Conservation (phyloP, 345 rosid genomes). For the Gossypium ekmanianum region DNA sequence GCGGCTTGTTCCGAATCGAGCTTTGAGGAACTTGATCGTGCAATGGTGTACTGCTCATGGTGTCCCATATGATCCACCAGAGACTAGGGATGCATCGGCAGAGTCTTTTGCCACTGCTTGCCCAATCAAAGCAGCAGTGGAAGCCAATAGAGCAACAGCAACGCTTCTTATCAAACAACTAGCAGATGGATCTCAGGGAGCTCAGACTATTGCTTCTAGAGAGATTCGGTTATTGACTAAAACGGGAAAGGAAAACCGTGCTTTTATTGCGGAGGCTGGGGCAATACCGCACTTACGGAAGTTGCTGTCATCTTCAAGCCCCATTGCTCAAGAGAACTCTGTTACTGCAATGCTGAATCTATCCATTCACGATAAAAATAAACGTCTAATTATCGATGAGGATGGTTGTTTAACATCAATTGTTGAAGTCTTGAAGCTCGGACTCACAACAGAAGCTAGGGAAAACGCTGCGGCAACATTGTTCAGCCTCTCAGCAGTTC, state of each 20-base stretch:
- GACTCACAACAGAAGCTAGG: constrained; percentile 80
- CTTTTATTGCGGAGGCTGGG: constrained; percentile 82
- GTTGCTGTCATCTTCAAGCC: constrained; percentile 51
- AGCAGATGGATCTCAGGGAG: constrained; percentile 58
- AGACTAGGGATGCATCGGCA: constrained; percentile 39
- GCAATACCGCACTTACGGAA: constrained; percentile 72
- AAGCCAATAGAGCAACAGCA: constrained; percentile 79
- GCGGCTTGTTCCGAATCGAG: constrained; percentile 73
- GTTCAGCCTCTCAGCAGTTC: constrained; percentile 89
- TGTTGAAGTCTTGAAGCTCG: constrained; percentile 65
- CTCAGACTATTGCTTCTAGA: constrained; percentile 66
- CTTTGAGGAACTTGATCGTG: constrained; percentile 70
- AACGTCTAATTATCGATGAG: constrained; percentile 79
- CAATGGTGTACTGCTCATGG: constrained; percentile 86
- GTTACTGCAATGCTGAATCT: constrained; percentile 92
- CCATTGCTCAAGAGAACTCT: constrained; percentile 79
- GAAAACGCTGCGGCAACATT: constrained; percentile 96
- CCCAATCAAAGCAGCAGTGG: constrained; percentile 74
- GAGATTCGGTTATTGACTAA: constrained; percentile 85
- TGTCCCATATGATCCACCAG: constrained; percentile 53
- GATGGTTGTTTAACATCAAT: constrained; percentile 64
- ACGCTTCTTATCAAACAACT: constrained; percentile 62
- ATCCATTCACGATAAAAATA: constrained; percentile 82
- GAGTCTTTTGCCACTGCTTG: constrained; percentile 56
- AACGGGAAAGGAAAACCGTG: constrained; percentile 84